Conservation (phyloP, 148 eudicot genomes). For the Pouteria glomerata region DNA sequence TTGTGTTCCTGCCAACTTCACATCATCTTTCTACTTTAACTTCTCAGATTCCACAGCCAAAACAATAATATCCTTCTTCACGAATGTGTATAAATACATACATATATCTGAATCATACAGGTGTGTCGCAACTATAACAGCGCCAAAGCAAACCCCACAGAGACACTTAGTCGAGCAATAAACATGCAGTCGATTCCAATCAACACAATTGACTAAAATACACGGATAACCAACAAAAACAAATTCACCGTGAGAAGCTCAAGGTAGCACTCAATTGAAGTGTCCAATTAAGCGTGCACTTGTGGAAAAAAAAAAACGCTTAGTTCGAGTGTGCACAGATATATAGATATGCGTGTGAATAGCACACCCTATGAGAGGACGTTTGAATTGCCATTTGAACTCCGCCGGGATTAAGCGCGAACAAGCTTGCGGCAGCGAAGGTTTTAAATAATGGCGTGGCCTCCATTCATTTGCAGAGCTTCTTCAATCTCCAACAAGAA, state of each 20-base stretch:
- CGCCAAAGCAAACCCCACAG: not conserved
- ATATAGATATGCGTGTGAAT: not conserved
- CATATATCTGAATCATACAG: not conserved
- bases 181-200: not conserved
- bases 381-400: slow-evolving; percentile 13
- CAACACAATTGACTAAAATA: not conserved
- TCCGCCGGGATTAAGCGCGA: not conserved
- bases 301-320: not conserved
- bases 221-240: not conserved
- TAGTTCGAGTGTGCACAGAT: not conserved
- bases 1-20: no score
- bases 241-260: not conserved
- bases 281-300: not conserved
- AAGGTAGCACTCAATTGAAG: not conserved
- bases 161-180: not conserved
- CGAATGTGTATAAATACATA: no score
- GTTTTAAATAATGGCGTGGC: not conserved
- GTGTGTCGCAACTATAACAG: not conserved
- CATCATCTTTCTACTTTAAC: not conserved
- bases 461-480: not conserved
- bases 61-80: not conserved
- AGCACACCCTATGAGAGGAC: slow-evolving; percentile 13
- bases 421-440: not conserved
- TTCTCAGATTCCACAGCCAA: not conserved
- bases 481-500: not conserved